phyloP scores from a whole-genome alignment of 306 rosid genomes.

The Macrotyloma uniflorum region DNA sequence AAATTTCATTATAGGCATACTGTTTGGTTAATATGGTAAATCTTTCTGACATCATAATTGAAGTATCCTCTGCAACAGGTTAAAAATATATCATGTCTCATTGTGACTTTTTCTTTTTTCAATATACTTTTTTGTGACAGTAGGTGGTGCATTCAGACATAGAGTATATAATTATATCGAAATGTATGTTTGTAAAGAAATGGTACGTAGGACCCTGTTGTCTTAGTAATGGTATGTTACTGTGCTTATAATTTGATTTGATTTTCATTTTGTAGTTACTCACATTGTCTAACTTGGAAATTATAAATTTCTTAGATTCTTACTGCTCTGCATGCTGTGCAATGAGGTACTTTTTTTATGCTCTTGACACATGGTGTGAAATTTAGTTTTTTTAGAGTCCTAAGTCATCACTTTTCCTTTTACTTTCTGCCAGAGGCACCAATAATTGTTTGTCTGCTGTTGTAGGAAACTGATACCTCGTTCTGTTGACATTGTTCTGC shows the following conservation, averaged over 20 bases:
- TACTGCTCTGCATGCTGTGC: slow-evolving; percentile 10
- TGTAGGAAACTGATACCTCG: slow-evolving; percentile 12
- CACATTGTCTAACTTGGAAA: neutral
- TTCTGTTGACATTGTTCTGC: slow-evolving; percentile 26
- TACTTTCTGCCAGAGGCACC: slow-evolving; percentile 7
- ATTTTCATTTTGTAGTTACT: neutral
- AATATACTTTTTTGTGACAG: neutral
- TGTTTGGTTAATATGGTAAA: slow-evolving; percentile 10
- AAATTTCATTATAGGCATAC: neutral
- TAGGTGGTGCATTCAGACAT: neutral
- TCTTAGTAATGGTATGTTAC: slow-evolving; percentile 9
- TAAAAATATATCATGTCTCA: neutral
- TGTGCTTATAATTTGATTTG: slow-evolving; percentile 9
- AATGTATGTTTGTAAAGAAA: neutral
- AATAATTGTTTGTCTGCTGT: neutral
- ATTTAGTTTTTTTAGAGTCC: neutral
- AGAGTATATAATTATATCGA: slow-evolving; percentile 19
- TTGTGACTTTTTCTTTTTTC: slow-evolving; percentile 12
- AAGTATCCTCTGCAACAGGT: slow-evolving; percentile 2
- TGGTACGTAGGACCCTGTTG: slow-evolving; percentile 11
- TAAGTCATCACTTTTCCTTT: neutral
- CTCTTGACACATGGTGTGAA: neutral
- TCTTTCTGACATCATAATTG: slow-evolving; percentile 14
- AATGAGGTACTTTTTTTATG: neutral
- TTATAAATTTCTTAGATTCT: neutral